phyloP scores from a whole-genome alignment of 495 filamentous ascomycete species.

The Penicillium alfredii region DNA sequence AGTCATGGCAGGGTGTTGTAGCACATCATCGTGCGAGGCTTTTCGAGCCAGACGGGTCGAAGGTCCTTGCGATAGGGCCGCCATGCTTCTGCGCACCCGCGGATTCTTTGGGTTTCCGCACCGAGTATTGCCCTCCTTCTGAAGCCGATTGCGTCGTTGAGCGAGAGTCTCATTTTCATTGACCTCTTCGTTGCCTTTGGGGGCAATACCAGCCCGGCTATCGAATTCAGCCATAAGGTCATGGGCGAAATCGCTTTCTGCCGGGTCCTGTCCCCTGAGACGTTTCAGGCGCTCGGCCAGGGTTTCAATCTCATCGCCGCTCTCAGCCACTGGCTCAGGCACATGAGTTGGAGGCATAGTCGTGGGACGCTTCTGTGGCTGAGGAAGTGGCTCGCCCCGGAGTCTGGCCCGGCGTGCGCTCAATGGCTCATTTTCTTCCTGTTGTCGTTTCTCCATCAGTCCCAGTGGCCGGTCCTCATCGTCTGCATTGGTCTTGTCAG shows the following conservation, averaged over 20 bases:
- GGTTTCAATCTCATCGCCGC: constrained; percentile 70
- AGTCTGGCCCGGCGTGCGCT: constrained; percentile 73
- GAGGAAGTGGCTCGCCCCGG: constrained; percentile 45
- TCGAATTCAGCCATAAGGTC: constrained; percentile 72
- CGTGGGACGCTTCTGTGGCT: constrained; percentile 29
- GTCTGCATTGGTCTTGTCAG: constrained; percentile 49
- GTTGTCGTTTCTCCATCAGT: constrained; percentile 73
- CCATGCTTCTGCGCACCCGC: constrained; percentile 55
- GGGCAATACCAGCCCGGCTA: constrained; percentile 32
- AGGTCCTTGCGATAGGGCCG: constrained; percentile 59
- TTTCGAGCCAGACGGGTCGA: constrained; percentile 34
- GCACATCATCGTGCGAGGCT: constrained; percentile 24
- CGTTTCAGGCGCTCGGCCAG: constrained; percentile 68
- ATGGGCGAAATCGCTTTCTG: constrained; percentile 70
- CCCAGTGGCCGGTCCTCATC: constrained; percentile 69
- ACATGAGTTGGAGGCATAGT: constrained; percentile 31
- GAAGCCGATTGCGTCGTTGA: constrained; percentile 74
- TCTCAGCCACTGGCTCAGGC: constrained; percentile 19
- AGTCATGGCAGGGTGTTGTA: constrained; percentile 10
- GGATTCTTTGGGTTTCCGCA: constrained; percentile 27
- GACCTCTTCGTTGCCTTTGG: constrained; percentile 8
- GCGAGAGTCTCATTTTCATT: constrained; percentile 79
- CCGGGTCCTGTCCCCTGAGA: constrained; percentile 52
- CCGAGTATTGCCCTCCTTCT: constrained; percentile 53
- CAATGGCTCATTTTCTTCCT: constrained; percentile 90